Conservation (phyloP, 2,329 filamentous ascomycete genomes). For the Tolypocladium amazonense region DNA sequence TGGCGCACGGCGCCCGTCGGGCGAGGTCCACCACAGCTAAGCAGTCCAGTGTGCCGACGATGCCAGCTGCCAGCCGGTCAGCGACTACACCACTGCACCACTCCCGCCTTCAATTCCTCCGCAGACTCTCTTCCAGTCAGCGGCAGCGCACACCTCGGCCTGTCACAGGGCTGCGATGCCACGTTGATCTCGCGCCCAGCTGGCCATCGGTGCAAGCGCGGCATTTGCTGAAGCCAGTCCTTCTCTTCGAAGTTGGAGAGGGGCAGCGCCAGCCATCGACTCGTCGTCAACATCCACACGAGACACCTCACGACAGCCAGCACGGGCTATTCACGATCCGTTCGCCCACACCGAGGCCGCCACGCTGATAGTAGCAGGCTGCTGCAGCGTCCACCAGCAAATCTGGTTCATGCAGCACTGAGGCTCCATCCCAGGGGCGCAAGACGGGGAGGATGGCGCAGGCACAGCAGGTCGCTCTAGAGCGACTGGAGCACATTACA, state of each 20-base stretch:
- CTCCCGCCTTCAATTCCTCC: not conserved
- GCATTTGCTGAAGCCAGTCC: not conserved
- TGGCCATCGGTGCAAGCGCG: not conserved
- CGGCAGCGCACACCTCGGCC: not conserved
- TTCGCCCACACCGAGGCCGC: slow-evolving; percentile 2
- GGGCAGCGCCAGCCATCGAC: not conserved
- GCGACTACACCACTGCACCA: not conserved
- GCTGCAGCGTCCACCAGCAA: slow-evolving; percentile 1
- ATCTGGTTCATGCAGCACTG: slow-evolving; percentile 17
- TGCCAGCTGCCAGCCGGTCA: not conserved
- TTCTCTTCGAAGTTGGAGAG: not conserved
- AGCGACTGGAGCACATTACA: slow-evolving; percentile 42
- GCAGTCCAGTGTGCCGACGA: not conserved
- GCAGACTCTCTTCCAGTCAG: not conserved
- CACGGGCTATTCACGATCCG: slow-evolving; percentile 1
- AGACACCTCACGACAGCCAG: not conserved
- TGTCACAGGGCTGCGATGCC: not conserved
- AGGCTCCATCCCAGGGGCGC: slow-evolving; percentile 11
- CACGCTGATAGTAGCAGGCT: not conserved
- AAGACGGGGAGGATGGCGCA: slow-evolving; percentile 25
- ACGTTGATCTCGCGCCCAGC: not conserved
- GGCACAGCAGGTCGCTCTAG: slow-evolving; percentile 42
- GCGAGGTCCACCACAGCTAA: not conserved
- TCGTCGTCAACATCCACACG: not conserved
- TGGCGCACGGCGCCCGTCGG: slow-evolving; percentile 4